Evolutionary conservation across 306 rosid genomes (phyloP).

Genomic region (Lathyrus aphaca): DNA sequence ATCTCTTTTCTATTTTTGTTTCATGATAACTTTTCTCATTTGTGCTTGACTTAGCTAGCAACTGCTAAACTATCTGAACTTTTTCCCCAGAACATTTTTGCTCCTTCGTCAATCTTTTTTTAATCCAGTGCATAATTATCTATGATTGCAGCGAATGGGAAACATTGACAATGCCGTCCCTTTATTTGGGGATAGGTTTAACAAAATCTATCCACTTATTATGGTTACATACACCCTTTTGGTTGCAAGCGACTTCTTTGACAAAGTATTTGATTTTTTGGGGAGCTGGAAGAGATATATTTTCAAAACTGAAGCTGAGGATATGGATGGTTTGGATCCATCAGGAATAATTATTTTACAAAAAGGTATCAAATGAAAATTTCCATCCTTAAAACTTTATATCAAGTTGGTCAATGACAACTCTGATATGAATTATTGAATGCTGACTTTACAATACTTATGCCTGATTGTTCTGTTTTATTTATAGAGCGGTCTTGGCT

Average conservation of each 20-base stretch:
- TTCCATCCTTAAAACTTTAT: constrained; percentile 9
- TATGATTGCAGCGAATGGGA: constrained; percentile 86
- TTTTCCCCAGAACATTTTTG: constrained; percentile 13
- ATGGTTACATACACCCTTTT: constrained; percentile 92
- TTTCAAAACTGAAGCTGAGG: constrained; percentile 85
- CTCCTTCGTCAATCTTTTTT: constrained; percentile 22
- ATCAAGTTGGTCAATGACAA: constrained; percentile 10
- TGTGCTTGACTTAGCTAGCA: constrained; percentile 19
- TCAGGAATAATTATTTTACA: constrained; percentile 86
- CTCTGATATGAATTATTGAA: constrained; percentile 16
- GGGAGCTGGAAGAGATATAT: constrained; percentile 95
- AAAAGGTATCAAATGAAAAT: constrained; percentile 59
- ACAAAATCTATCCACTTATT: constrained; percentile 90
- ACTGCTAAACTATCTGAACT: constrained; percentile 19
- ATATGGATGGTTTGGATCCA: constrained; percentile 94
- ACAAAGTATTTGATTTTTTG: constrained; percentile 68
- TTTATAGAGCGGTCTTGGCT: constrained; percentile 84
- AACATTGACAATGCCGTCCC: constrained; percentile 81
- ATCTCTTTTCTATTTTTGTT: constrained; percentile 4
- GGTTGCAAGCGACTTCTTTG: constrained; percentile 92
- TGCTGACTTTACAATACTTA: constrained; percentile 5
- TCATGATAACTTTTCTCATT: background rate
- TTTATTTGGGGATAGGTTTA: constrained; percentile 78
- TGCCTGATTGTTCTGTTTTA: constrained; percentile 28
- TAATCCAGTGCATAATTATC: constrained; percentile 31